Base-by-base conservation (phyloP, 163 green algal species). In the Prototheca wickerhamii region DNA sequence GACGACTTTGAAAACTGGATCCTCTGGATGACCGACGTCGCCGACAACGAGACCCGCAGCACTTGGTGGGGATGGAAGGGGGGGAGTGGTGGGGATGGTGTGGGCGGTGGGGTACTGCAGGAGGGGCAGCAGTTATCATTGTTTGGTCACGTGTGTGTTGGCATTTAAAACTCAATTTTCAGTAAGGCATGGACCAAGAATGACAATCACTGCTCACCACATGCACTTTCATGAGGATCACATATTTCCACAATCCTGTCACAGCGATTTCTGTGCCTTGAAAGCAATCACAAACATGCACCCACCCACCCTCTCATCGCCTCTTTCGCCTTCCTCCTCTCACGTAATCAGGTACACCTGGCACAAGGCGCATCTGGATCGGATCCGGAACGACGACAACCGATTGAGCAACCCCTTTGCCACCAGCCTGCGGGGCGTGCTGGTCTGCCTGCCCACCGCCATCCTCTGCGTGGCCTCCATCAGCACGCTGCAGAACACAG, bases 21-120 rank as follows among this genome's bases (percentile, higher is more conserved):
- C 44, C 54, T 80, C 42, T 80, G 73, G 73, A 77, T 80, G 73
- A 69, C 33, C 2, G 73, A 80, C 57, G 69, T 80, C 8, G 58
- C 57, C 21, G 73, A 80, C 59, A 44, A 62, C 18, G 67, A 69
- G 30, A 74, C 69, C 28, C 42, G 63, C 28, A 52, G 31, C 31
- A 79, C 73, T 21, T 76, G 72, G 72, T 63, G 53, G n/a, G n/a
- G n/a, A n/a, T n/a, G n/a, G n/a, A n/a, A n/a, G n/a, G n/a, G n/a
- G n/a, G n/a, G n/a, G n/a, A n/a, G n/a, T n/a, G n/a, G n/a, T n/a
- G n/a, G n/a, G n/a, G n/a, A n/a, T n/a, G n/a, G n/a, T n/a, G n/a
- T n/a, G n/a, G n/a, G n/a, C n/a, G n/a, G n/a, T n/a, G n/a, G n/a
- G n/a, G n/a, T n/a, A n/a, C n/a, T n/a, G n/a, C n/a, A n/a, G n/a